Evolutionary conservation across 306 rosid species (phyloP), one percentile per base, ranked within the genome.

Genomic region (Mucuna pruriens): DNA sequence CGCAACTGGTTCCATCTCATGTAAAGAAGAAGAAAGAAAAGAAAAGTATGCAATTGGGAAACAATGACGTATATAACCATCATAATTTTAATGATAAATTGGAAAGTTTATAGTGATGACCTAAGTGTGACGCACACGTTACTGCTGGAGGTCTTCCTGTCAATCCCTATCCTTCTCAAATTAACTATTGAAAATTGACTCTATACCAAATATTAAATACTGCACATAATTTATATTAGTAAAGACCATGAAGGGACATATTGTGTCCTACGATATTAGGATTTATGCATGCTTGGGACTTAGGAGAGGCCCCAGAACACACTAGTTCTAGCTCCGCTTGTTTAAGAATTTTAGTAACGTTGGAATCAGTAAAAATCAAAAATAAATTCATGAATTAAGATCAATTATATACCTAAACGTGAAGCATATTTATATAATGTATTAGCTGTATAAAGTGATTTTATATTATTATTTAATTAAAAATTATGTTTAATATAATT

Each of bases 81-180:
- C 51, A 12, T 13, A 20, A 49, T 23, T 54, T 25, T 31, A 79
- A 40, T 2, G 13, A 7, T 2, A 38, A 33, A 20, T 48, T 49
- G 54, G 42, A 20, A 25, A 20, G 25, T 15, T 36, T 0, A 52
- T 57, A n/a, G 60, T 6, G 60, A 19, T 71, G 46, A 70, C 74
- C 79, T 46, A 22, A 40, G 45, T 23, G 45, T 80, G 22, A 72
- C 79, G 74, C 84, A 36, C 4, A 62, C 42, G 84, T 38, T 52
- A 74, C 39, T 64, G 75, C 25, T 74, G 51, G 62, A 73, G 74
- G 75, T 81, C 51, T 64, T 64, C 46, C 17, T 68, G n/a, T 62
- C 79, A 63, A 72, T 82, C 62, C 70, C 60, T 49, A 65, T 67
- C 74, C 52, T 52, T 66, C 60, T 31, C 22, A 13, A 11, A 62